phyloP scores from a whole-genome alignment of 2,329 filamentous ascomycete species.

The Aspergillus hiratsukae region DNA sequence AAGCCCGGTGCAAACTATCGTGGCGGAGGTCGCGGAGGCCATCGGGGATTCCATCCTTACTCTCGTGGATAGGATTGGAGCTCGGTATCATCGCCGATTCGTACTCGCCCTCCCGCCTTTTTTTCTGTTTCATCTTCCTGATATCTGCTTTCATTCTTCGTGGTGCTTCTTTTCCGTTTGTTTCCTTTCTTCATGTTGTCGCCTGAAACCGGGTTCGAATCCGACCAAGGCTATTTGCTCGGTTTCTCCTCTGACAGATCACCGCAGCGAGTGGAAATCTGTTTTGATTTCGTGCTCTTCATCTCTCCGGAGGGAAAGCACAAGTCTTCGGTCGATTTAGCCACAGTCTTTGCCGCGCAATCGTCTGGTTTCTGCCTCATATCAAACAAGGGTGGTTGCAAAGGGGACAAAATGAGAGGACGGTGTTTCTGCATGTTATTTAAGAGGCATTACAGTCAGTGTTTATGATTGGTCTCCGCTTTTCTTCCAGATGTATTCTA shows the following conservation, averaged over 20 bases:
- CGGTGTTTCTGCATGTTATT: neutral
- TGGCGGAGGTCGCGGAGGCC: conserved; percentile 73
- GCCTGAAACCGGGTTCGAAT: neutral
- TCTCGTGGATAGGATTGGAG: conserved; percentile 32
- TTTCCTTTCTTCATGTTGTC: neutral
- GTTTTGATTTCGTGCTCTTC: neutral
- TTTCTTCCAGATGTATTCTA: neutral
- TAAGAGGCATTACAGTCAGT: neutral
- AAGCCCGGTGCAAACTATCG: conserved; percentile 90
- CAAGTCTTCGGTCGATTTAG: neutral
- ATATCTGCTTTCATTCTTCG: neutral
- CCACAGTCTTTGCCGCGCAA: neutral
- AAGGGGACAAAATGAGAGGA: neutral
- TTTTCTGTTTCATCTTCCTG: neutral
- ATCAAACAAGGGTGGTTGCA: neutral
- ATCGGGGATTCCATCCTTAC: conserved; percentile 78
- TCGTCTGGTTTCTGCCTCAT: neutral
- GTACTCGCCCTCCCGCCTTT: neutral
- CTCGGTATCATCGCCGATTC: neutral
- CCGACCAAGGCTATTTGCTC: neutral
- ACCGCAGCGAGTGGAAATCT: neutral
- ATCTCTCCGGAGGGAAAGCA: neutral
- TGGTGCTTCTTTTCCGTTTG: neutral
- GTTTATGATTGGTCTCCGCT: neutral
- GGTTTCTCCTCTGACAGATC: neutral